Evolutionary conservation across 1,284 basidiomycete species (phyloP).

Genomic region (Sporisorium graminicola): DNA sequence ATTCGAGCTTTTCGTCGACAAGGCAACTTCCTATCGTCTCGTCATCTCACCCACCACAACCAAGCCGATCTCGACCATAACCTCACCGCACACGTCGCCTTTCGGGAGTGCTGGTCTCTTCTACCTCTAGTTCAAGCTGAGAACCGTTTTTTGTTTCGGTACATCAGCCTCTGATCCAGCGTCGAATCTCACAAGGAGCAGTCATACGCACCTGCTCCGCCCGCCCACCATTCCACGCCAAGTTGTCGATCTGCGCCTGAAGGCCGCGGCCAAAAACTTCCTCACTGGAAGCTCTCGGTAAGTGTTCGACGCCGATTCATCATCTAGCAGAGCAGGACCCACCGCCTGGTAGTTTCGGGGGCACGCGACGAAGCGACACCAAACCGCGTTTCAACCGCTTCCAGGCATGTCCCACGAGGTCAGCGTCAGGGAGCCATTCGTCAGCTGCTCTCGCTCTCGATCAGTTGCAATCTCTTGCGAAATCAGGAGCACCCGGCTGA

Average conservation of each 20-base stretch:
- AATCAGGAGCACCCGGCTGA: slow-evolving; percentile 2
- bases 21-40: neutral
- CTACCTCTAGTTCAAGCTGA: slow-evolving; percentile 21
- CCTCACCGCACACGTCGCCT: neutral
- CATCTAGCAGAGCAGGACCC: neutral
- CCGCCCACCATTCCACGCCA: slow-evolving; percentile 55
- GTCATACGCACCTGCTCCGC: slow-evolving; percentile 38
- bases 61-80: neutral
- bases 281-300: slow-evolving; percentile 51
- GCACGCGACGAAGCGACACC: neutral
- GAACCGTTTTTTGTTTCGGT: slow-evolving; percentile 20
- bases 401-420: too few relatives aligned
- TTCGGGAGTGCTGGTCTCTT: neutral
- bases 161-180: slow-evolving; percentile 34
- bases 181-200: slow-evolving; percentile 31
- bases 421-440: neutral
- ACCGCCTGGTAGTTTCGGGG: neutral
- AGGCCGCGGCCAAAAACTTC: slow-evolving; percentile 59
- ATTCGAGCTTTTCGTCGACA: slow-evolving; percentile 1
- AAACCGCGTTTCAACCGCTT: neutral
- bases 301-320: neutral
- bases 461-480: neutral
- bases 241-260: slow-evolving; percentile 54
- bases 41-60: slow-evolving; percentile 2
- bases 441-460: neutral